These are phyloP conservation scores for Paratinospora sagittata DNA, from an alignment of 164 flowering plant genomes.

Conservation along the genomic window DNA sequence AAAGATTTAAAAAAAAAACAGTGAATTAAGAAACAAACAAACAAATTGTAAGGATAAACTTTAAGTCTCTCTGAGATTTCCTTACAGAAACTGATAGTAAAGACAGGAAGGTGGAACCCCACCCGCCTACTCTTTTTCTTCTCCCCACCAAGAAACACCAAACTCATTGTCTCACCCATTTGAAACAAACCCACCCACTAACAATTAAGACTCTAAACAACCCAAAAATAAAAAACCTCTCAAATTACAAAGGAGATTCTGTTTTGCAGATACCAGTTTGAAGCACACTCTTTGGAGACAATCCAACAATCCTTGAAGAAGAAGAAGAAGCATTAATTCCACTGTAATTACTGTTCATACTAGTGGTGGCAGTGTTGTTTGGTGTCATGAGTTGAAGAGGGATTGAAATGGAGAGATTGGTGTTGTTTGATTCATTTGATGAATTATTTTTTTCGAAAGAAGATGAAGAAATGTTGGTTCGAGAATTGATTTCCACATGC, in stretches of 20 bases:
- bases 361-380: slow-evolving; percentile 5
- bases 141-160: slow-evolving; percentile 15
- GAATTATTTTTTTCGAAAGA: background rate
- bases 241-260: slow-evolving; percentile 15
- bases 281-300: slow-evolving; percentile 47
- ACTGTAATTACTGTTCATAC: background rate
- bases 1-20: no score
- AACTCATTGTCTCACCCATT: slow-evolving; percentile 8
- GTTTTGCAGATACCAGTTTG: slow-evolving; percentile 22
- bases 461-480: background rate
- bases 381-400: slow-evolving; percentile 23
- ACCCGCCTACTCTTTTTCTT: background rate
- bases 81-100: background rate
- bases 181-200: slow-evolving; percentile 5
- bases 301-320: slow-evolving; percentile 24
- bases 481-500: slow-evolving; percentile 49
- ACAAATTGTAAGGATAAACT: background rate
- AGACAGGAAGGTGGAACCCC: slow-evolving; percentile 1
- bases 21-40: no score
- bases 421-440: slow-evolving; percentile 16
- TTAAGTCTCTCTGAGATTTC: background rate
- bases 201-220: background rate
- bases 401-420: slow-evolving; percentile 17
- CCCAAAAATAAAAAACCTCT: background rate
- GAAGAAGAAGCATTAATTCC: background rate